Base-by-base conservation (phyloP, 129 eudicot genomes). In the Helianthus annuus region DNA sequence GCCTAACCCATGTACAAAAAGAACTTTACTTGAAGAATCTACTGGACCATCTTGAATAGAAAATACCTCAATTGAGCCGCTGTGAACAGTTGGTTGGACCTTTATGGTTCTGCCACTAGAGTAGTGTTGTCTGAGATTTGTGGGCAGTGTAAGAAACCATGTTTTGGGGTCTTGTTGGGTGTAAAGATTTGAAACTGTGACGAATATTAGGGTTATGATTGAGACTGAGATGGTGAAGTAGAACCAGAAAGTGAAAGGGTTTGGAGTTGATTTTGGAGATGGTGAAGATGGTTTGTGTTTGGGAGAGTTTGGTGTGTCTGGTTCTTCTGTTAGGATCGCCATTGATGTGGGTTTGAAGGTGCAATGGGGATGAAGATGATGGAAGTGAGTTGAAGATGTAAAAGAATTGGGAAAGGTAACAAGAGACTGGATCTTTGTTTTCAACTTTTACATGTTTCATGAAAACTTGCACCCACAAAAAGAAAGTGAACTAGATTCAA, bases 231-330 rank as follows among this genome's bases (percentile, higher is more conserved):
- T 15, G 5, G 94, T 89, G 81, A 92, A 86, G 83, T 86, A 85
- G 85, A 92, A 89, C 98, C 98, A 92, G 76, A 92, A 92, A 13
- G 83, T 81, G 58, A 91, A 88, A 42, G 97, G 96, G 79, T 84
- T 88, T 52, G 79, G 91, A 22, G 16, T 72, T 70, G 69, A 27
- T 27, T 27, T 27, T 27, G 32, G 32, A 2, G 32, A 27, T 27
- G 32, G 32, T 27, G 32, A 27, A 27, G 32, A 27, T 1, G 32
- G 46, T 49, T 61, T 77, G 10, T 45, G 53, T 69, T 34, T 42
- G 13, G 68, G 64, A 51, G 78, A 53, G 16, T 52, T 72, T 11
- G 87, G 56, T 64, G 85, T 54, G 22, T 78, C 69, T 74, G 75
- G 83, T 83, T 77, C 82, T 51, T 88, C 84, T 46, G 87, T 76